Evolutionary conservation across 176 grass and related monocot species (phyloP).

Genomic region (Carex myosuroides): DNA sequence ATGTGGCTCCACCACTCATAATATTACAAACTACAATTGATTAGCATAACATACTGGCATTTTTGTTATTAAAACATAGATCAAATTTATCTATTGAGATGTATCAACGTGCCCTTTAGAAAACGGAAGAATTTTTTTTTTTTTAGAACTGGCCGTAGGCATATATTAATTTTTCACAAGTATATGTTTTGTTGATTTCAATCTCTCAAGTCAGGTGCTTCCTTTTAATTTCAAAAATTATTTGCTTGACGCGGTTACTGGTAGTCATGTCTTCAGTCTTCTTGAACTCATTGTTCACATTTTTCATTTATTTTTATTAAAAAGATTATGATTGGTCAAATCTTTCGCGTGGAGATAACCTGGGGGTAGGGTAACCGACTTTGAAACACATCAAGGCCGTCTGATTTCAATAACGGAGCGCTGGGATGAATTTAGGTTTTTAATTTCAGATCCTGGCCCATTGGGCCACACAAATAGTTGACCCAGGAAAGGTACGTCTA

Average conservation of each 20-base stretch:
- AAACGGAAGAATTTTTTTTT: too few relatives aligned
- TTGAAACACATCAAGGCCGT: neutral
- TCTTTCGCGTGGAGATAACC: neutral
- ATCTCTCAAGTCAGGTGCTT: neutral
- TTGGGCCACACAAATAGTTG: neutral
- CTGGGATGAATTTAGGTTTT: neutral
- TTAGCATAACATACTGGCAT: too few relatives aligned
- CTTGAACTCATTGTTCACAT: conserved; percentile 6
- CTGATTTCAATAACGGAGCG: neutral
- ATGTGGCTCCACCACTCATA: too few relatives aligned
- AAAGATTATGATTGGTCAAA: neutral
- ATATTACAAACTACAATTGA: too few relatives aligned
- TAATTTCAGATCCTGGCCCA: neutral
- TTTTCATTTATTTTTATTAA: neutral
- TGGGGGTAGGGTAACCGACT: neutral
- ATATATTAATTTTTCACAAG: neutral
- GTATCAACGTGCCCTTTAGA: neutral
- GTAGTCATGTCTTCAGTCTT: neutral
- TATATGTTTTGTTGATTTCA: neutral
- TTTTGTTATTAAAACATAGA: neutral
- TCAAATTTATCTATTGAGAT: neutral
- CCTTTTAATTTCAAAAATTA: neutral
- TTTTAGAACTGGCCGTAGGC: too few relatives aligned
- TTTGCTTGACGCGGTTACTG: neutral
- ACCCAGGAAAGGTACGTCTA: neutral